Conservation (phyloP, 331 rosid genomes). For the Malus hybrid region DNA sequence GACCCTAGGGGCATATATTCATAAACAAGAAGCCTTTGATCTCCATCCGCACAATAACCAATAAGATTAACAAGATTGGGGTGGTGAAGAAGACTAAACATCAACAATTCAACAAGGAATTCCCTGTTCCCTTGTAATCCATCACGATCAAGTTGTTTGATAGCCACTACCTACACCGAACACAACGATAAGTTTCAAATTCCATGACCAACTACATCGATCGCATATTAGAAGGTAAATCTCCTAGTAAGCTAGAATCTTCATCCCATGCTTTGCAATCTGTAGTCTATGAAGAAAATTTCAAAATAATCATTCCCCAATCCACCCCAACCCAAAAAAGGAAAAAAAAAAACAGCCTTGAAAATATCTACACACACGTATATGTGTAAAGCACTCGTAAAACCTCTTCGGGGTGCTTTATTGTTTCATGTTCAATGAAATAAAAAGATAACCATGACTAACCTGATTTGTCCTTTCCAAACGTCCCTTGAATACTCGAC, state of each 20-base stretch:
- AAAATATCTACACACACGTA: neutral
- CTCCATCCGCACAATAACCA: constrained; percentile 99
- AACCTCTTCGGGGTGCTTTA: neutral
- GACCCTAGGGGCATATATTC: constrained; percentile 87
- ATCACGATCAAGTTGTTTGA: constrained; percentile 93
- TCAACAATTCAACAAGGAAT: constrained; percentile 93
- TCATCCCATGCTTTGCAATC: neutral
- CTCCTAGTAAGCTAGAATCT: neutral
- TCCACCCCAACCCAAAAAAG: neutral
- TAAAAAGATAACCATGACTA: neutral
- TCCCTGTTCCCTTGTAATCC: constrained; percentile 96
- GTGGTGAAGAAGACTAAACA: constrained; percentile 91
- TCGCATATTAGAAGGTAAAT: neutral
- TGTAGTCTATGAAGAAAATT: neutral
- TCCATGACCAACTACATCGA: neutral
- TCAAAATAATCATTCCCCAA: neutral
- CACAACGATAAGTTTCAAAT: neutral
- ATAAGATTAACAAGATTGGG: constrained; percentile 86
- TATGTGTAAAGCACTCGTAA: neutral
- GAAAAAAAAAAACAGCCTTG: neutral
- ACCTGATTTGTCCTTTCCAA: constrained; percentile 67
- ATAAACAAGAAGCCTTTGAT: constrained; percentile 92
- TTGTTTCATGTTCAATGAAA: neutral
- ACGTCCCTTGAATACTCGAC: constrained; percentile 81
- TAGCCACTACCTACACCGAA: constrained; percentile 68